phyloP scores from a whole-genome alignment of 2,329 filamentous ascomycete genomes.

The Leptographium procerum region DNA sequence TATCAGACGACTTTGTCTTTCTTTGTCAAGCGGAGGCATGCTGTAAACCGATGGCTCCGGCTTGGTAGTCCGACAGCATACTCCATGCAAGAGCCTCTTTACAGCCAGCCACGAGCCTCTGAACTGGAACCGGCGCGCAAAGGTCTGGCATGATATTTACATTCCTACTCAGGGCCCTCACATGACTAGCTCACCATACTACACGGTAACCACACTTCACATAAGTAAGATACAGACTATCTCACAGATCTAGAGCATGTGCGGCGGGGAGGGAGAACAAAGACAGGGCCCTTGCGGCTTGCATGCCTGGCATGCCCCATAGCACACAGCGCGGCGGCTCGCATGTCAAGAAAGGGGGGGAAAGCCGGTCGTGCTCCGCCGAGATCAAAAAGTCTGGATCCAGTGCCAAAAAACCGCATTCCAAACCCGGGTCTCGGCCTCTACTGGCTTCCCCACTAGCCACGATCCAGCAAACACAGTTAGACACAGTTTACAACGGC shows the following conservation, averaged over 20 bases:
- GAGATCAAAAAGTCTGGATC: not conserved
- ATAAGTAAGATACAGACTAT: too few species aligned
- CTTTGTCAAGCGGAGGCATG: not conserved
- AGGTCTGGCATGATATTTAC: not conserved
- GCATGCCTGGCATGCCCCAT: not conserved
- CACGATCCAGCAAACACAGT: not conserved
- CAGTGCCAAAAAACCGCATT: not conserved
- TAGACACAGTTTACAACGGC: not conserved
- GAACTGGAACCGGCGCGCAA: not conserved
- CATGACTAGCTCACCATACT: too few species aligned
- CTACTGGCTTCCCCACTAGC: not conserved
- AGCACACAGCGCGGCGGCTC: not conserved
- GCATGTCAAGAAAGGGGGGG: not conserved
- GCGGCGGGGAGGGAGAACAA: not conserved
- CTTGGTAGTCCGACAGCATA: not conserved
- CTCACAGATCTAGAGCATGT: not conserved
- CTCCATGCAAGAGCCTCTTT: too few species aligned
- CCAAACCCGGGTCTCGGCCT: not conserved
- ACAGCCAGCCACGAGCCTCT: too few species aligned
- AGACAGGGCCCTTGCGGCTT: not conserved
- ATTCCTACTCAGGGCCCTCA: not conserved
- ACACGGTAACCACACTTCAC: too few species aligned
- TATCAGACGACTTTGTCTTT: not conserved
- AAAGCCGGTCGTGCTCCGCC: not conserved
- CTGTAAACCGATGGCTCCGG: not conserved